Evolutionary conservation across 192 early-diverging fungal genomes (phyloP).

Genomic region (Coemansia sp.): DNA sequence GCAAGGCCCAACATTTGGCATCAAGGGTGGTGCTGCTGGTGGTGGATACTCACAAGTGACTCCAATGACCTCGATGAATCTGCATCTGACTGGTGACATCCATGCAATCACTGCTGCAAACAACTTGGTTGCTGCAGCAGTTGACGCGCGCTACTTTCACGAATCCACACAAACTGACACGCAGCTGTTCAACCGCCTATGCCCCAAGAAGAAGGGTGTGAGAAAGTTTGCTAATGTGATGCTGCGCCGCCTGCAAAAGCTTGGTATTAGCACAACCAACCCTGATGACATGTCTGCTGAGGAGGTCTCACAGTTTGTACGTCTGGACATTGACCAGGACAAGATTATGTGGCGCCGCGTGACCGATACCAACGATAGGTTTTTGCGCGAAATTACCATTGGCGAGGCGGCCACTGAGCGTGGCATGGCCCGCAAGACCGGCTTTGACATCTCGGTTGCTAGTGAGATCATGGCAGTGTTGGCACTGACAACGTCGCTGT

Average conservation of each 20-base stretch:
- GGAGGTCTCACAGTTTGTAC: slow-evolving; percentile 76
- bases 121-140: slow-evolving; percentile 95
- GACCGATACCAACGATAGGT: slow-evolving; percentile 95
- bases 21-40: slow-evolving; percentile 98
- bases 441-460: slow-evolving; percentile 98
- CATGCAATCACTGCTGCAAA: slow-evolving; percentile 98
- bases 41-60: slow-evolving; percentile 99
- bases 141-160: slow-evolving; percentile 98
- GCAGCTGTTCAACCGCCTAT: slow-evolving; percentile 87
- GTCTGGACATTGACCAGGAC: slow-evolving; percentile 92
- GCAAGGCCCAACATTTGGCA: slow-evolving; percentile 98
- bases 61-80: slow-evolving; percentile 99
- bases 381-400: slow-evolving; percentile 87
- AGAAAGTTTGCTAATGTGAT: slow-evolving; percentile 82
- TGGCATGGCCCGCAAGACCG: slow-evolving; percentile 82
- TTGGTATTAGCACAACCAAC: slow-evolving; percentile 80
- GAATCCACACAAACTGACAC: slow-evolving; percentile 71
- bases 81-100: slow-evolving; percentile 98
- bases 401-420: slow-evolving; percentile 87
- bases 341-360: slow-evolving; percentile 97
- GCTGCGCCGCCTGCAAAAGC: slow-evolving; percentile 69
- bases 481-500: slow-evolving; percentile 84
- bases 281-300: slow-evolving; percentile 79
- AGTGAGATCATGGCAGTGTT: slow-evolving; percentile 98
- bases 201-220: slow-evolving; percentile 84